phyloP scores from a whole-genome alignment of 2,329 filamentous ascomycete species.

The Gnomoniopsis smithogilvyi region DNA sequence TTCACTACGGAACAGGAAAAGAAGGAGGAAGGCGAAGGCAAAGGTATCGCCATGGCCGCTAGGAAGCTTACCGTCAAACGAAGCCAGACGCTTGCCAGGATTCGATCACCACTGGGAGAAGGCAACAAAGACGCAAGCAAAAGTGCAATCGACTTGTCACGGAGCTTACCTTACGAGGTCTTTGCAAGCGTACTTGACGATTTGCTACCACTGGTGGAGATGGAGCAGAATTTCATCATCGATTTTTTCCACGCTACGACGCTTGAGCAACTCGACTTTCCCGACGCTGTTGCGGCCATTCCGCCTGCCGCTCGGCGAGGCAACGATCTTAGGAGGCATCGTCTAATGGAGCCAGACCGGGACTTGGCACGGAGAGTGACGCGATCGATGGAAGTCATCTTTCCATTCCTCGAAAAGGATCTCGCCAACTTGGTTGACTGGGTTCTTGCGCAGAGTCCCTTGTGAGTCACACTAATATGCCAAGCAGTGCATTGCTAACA shows the following conservation, averaged over 20 bases:
- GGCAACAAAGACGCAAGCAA: conserved; percentile 53
- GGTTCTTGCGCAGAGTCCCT: conserved; percentile 73
- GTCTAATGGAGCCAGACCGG: conserved; percentile 84
- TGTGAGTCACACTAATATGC: conserved; percentile 57
- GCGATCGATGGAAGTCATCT: conserved; percentile 86
- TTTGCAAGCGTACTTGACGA: conserved; percentile 80
- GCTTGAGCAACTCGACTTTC: conserved; percentile 75
- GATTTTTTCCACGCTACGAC: conserved; percentile 96
- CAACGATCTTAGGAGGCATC: conserved; percentile 69
- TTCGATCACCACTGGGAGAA: conserved; percentile 67
- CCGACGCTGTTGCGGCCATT: conserved; percentile 68
- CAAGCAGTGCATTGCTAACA: conserved; percentile 15
- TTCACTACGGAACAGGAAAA: conserved; percentile 87
- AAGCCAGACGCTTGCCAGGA: conserved; percentile 79
- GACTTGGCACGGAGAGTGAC: conserved; percentile 80
- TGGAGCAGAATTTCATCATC: conserved; percentile 96
- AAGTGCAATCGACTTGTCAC: conserved; percentile 36
- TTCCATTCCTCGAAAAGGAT: conserved; percentile 75
- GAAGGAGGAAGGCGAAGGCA: conserved; percentile 53
- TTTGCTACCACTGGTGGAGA: conserved; percentile 76
- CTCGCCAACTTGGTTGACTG: conserved; percentile 79
- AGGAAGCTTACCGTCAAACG: conserved; percentile 92
- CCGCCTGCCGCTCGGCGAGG: conserved; percentile 66
- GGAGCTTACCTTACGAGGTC: conserved; percentile 73
- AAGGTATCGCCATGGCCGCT: conserved; percentile 66